Evolutionary conservation across 805 yeast species (phyloP).

Genomic region (Candida silvicultrix): DNA sequence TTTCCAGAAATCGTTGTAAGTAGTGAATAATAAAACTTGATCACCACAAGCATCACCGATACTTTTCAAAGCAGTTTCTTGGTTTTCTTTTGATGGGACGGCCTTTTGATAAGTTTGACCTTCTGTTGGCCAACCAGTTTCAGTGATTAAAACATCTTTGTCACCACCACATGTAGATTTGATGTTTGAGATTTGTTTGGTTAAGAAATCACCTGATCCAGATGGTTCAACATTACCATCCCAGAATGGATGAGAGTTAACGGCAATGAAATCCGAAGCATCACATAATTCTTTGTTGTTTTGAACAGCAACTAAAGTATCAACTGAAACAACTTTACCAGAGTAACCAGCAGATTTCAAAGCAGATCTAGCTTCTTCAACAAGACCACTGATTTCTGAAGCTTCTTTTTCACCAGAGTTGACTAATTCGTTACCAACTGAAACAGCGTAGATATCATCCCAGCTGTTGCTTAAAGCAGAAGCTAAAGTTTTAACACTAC

Average conservation of each 20-base stretch:
- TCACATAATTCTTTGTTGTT: constrained; percentile 47
- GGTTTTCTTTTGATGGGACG: constrained; percentile 50
- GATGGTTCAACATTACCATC: constrained; percentile 46
- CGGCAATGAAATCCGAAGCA: constrained; percentile 57
- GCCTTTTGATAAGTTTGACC: constrained; percentile 49
- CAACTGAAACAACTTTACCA: constrained; percentile 59
- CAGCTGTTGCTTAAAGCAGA: constrained; percentile 44
- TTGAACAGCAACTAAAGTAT: constrained; percentile 55
- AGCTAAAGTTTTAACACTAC: constrained; percentile 37
- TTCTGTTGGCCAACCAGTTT: constrained; percentile 67
- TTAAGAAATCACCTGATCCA: constrained; percentile 48
- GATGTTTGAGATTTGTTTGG: constrained; percentile 39
- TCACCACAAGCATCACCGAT: constrained; percentile 40
- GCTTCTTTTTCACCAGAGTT: constrained; percentile 44
- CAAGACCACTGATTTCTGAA: constrained; percentile 39
- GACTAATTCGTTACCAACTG: constrained; percentile 62
- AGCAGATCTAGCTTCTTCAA: constrained; percentile 39
- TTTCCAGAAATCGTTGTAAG: constrained; percentile 62
- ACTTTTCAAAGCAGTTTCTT: constrained; percentile 43
- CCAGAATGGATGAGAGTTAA: constrained; percentile 64
- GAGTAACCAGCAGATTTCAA: constrained; percentile 39
- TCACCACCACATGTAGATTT: constrained; percentile 39
- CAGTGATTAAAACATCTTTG: constrained; percentile 45
- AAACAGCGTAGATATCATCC: constrained; percentile 51
- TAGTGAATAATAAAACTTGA: constrained; percentile 51